Conservation (phyloP, 495 filamentous ascomycete genomes). For the Daldinia childiae region DNA sequence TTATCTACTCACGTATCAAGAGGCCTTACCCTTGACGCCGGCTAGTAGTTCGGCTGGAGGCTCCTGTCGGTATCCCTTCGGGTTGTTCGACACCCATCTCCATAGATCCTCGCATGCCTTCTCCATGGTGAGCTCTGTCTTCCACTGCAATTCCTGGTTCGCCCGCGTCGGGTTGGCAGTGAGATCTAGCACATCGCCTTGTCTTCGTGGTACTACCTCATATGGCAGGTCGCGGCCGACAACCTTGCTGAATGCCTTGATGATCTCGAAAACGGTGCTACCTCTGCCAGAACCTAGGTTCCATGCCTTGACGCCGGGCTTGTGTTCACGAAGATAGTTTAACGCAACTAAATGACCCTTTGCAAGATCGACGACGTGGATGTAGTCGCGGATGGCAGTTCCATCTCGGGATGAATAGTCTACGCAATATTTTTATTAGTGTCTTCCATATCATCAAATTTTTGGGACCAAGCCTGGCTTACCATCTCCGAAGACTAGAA, state of each 20-base stretch:
- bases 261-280: slow-evolving; percentile 96
- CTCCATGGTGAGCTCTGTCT: slow-evolving; percentile 88
- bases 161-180: slow-evolving; percentile 90
- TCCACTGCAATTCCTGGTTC: slow-evolving; percentile 90
- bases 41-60: slow-evolving; percentile 86
- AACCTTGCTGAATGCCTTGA: slow-evolving; percentile 88
- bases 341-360: slow-evolving; percentile 90
- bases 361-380: slow-evolving; percentile 72
- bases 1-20: slow-evolving; percentile 22
- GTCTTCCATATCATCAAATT: neutral
- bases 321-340: slow-evolving; percentile 86
- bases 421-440: slow-evolving; percentile 47
- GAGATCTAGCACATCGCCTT: slow-evolving; percentile 92
- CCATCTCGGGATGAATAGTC: slow-evolving; percentile 91
- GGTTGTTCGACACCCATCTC: slow-evolving; percentile 96
- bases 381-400: slow-evolving; percentile 78
- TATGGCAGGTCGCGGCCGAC: slow-evolving; percentile 88
- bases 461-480: slow-evolving; percentile 42
- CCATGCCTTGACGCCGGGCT: slow-evolving; percentile 95
- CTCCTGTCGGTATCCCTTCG: slow-evolving; percentile 89
- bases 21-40: slow-evolving; percentile 63
- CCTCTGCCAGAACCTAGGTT: slow-evolving; percentile 96
- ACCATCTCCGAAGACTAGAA: slow-evolving; percentile 95
- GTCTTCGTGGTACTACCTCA: slow-evolving; percentile 81
- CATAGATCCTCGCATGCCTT: slow-evolving; percentile 93